Evolutionary conservation across 345 rosid genomes (phyloP), one percentile per base, ranked within the genome.

Genomic region (Sisymbrium irio): DNA sequence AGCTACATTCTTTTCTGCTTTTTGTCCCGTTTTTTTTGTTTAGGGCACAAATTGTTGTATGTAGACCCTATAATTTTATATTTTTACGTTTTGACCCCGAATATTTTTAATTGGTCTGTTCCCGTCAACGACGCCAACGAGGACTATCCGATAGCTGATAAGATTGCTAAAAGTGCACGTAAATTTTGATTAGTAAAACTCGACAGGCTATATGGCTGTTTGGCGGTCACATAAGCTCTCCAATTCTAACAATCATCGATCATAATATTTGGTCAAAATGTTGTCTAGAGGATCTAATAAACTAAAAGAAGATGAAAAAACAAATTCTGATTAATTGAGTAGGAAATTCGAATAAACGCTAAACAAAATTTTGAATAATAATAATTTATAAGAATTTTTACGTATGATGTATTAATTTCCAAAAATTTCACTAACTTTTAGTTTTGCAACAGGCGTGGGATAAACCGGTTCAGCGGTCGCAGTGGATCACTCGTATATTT

Each of bases 1-100:
- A 76, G 79, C 53, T 76, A 69, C 71, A 69, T 69, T 55, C 79
- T 76, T 27, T 69, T 51, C 64, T 61, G 69, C 79, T 68, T 46
- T 56, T 6, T 76, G 69, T 61, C 46, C 30, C 37, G n/a, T n/a
- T n/a, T n/a, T n/a, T 69, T 76, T 73, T 35, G 18, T 69, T 76
- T 53, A 33, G 15, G 62, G 44, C 44, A 75, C 18, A 18, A 5
- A 41, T 42, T 61, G 25, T 46, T 62, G n/a, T n/a, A n/a, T 22
- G 0, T 69, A 36, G 59, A 5, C 75, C 79, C 12, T 56, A 2
- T 36, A 54, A 30, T 1, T 1, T 45, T 62, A 13, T 0, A 1
- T 0, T 20, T 20, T 54, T 35, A 69, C 62, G 12, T 55, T 69
- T 69, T 56, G 54, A 15, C 79, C 79, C 79, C 28, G 3, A 20